Conservation (phyloP, 306 rosid species). For the Casuarina equisetifolia region DNA sequence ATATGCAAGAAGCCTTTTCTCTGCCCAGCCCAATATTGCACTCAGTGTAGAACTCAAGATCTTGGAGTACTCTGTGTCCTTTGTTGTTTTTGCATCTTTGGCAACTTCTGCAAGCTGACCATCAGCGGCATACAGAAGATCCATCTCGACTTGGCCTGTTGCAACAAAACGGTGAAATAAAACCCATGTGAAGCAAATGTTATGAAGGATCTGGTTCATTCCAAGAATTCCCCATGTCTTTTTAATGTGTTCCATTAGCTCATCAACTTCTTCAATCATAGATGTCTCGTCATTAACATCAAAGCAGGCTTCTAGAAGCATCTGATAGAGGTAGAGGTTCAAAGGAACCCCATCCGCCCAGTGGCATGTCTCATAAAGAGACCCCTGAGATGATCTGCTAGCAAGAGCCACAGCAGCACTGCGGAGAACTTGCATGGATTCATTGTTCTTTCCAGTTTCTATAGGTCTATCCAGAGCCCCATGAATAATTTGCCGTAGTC, state of each 20-base stretch:
- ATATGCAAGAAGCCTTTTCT: conserved; percentile 97
- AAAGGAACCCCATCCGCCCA: conserved; percentile 99
- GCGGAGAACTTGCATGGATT: conserved; percentile 93
- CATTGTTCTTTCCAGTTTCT: conserved; percentile 87
- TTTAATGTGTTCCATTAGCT: conserved; percentile 93
- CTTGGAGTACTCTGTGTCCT: conserved; percentile 77
- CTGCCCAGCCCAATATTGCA: conserved; percentile 93
- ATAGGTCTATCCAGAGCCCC: conserved; percentile 79
- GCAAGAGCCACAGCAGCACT: conserved; percentile 87
- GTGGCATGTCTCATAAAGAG: conserved; percentile 73
- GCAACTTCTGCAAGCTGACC: conserved; percentile 88
- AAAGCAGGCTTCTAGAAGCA: conserved; percentile 83
- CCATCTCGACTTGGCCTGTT: conserved; percentile 85
- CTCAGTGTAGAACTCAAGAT: conserved; percentile 87
- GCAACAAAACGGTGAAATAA: conserved; percentile 89
- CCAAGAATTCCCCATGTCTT: conserved; percentile 99
- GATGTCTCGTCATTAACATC: conserved; percentile 75
- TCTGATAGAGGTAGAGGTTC: conserved; percentile 85
- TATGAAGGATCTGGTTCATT: conserved; percentile 76
- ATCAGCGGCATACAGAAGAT: conserved; percentile 67
- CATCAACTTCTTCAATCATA: conserved; percentile 83
- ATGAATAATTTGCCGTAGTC: conserved; percentile 71
- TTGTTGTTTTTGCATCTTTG: conserved; percentile 85
- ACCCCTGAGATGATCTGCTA: conserved; percentile 76
- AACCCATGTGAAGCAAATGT: conserved; percentile 96